Evolutionary conservation across 108 stramenopile species (phyloP), one percentile per base, ranked within the genome.

Genomic region (Nitzschia palea): DNA sequence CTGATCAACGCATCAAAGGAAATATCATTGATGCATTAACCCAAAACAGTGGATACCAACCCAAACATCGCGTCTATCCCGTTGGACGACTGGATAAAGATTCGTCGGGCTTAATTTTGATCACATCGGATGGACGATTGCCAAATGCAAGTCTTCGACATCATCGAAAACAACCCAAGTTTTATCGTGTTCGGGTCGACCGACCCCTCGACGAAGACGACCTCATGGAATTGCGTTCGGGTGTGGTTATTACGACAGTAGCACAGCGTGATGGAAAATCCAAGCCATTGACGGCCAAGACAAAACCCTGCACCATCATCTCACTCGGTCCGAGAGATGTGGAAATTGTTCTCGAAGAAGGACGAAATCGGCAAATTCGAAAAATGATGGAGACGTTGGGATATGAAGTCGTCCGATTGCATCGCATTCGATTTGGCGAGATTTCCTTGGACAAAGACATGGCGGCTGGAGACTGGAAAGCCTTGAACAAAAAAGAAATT

Each of bases 71-170:
- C 2, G 73, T 95, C 4, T 95, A 79, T 74, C 88, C 94, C 26
- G 84, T 95, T 0, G 94, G 94, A 8, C 71, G 94, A 22, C 68
- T 95, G 2, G 94, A 91, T 47, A 88, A 84, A 62, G 90, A 91
- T 18, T 59, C 89, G 0, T 82, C 89, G 0, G 91, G 91, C 0
- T 32, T 89, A 36, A 83, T 93, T 17, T 27, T 93, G 18, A 20
- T 93, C 4, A 90, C 87, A 2, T 71, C 64, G 44, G 94, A 95
- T 75, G 90, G 90, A 10, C 67, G 91, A 29, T 25, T 92, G n/a
- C 83, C 86, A 14, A 92, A 92, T 76, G 51, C 86, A 0, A 73
- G 77, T 8, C 67, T 92, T 28, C 68, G 86, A 40, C 65, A 73
- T 17, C 53, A 79, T 28, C 45, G 43, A 34, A 86, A 82, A 55